Base-by-base conservation (phyloP, 768 basidiomycete genomes). In the Phlebiopsis flavidoalba region DNA sequence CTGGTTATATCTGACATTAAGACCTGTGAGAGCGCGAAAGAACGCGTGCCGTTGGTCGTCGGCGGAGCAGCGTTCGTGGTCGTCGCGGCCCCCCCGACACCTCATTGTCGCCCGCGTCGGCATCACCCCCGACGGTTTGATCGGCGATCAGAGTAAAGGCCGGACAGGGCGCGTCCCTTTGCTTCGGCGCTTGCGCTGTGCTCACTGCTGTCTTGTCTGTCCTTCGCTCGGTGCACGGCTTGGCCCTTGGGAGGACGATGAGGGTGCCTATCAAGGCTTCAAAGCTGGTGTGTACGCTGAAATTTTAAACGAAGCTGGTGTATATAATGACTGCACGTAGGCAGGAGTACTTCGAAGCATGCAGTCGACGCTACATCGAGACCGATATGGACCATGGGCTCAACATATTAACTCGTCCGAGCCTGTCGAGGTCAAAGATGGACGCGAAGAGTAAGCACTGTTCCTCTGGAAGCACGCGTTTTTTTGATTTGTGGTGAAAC, bases 341-440 rank as follows among this genome's bases (percentile, higher is more conserved):
- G 35, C 52, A 15, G 14, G 11, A 5, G 15, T 15, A 5, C 31
- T n/a, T 53, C 33, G 31, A 33, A n/a, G 8, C 40, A 17, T 17
- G 17, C 17, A n/a, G 12, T 8, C 31, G 17, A 53, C 6, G 19
- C 24, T 55, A 8, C 54, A 55, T n/a, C 49, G 54, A 21, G 51
- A 47, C 35, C 66, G 64, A n/a, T 71, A 71, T 53, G 66, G 65
- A 1, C 70, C 70, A 2, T 71, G 64, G 40, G 65, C 67, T 26
- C 19, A 57, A 17, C 67, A 69, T 37, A 60, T 65, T 0, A 19
- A 59, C 24, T 47, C 37, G 21, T 65, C 64, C 14, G 64, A 64
- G 1, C 60, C 60, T 12, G 49, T 60, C 21, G 61, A 63, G 7
- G 60, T 57, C 1, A 50, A 53, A 19, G 52, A 63, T 11, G 68